phyloP scores from a whole-genome alignment of 768 basidiomycete species.

The Termitomyces sp. region DNA sequence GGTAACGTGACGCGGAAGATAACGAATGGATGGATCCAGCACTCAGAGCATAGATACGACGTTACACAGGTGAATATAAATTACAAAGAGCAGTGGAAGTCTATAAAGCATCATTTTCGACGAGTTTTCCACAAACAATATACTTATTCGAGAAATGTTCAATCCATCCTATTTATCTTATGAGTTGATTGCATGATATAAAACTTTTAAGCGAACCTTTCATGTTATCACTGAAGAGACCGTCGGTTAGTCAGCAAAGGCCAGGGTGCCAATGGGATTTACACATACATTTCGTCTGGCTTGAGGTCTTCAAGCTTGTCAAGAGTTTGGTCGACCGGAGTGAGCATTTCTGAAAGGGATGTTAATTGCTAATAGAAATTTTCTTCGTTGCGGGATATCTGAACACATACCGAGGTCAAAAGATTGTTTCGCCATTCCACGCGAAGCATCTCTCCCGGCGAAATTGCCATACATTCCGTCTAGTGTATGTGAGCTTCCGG shows the following conservation, averaged over 20 bases:
- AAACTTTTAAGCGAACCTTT: slow-evolving; percentile 45
- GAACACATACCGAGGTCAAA: slow-evolving; percentile 75
- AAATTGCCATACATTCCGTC: slow-evolving; percentile 98
- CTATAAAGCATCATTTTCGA: slow-evolving; percentile 68
- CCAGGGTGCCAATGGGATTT: not conserved
- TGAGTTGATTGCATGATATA: not conserved
- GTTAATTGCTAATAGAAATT: not conserved
- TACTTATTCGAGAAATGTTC: slow-evolving; percentile 94
- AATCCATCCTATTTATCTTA: slow-evolving; percentile 67
- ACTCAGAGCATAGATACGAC: not conserved
- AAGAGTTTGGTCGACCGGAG: slow-evolving; percentile 79
- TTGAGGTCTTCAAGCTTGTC: slow-evolving; percentile 81
- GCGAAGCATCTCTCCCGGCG: slow-evolving; percentile 92
- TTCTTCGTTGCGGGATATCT: not conserved
- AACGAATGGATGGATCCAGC: too few relatives aligned
- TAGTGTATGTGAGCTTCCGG: slow-evolving; percentile 24
- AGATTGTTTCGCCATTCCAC: slow-evolving; percentile 98
- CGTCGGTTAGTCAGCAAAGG: slow-evolving; percentile 5
- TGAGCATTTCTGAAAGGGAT: slow-evolving; percentile 72
- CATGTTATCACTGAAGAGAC: slow-evolving; percentile 79
- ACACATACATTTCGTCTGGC: slow-evolving; percentile 78
- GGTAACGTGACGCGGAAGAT: too few relatives aligned
- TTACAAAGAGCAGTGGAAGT: not conserved
- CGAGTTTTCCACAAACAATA: slow-evolving; percentile 83
- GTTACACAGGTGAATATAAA: not conserved